Percentiles rank a stretch among this genome's conserved stretches.
These are phyloP conservation scores for Boletus holoroseus DNA, from an alignment of 1,284 basidiomycete species.

Conservation along the genomic window DNA sequence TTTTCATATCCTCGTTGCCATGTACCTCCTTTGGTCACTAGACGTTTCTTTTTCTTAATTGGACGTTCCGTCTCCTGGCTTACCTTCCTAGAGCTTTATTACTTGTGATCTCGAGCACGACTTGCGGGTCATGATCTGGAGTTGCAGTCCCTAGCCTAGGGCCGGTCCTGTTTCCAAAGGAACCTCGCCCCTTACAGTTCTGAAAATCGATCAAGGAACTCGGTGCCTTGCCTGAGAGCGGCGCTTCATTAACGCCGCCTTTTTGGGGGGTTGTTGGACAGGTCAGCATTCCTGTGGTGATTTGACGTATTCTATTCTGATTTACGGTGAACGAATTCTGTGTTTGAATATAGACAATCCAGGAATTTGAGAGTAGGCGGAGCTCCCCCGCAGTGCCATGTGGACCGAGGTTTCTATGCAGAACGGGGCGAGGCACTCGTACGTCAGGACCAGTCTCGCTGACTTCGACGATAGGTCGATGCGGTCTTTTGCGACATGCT, in stretches of 20 bases:
- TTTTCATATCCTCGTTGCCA: slow-evolving; percentile 22
- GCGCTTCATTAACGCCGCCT: slow-evolving; percentile 14
- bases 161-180: slow-evolving; percentile 26
- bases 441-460: not conserved
- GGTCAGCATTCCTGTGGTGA: slow-evolving; percentile 28
- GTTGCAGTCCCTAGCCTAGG: slow-evolving; percentile 16
- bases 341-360: slow-evolving; percentile 21
- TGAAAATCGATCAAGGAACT: slow-evolving; percentile 31
- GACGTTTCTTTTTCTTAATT: slow-evolving; percentile 27
- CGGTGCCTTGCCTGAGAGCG: slow-evolving; percentile 23
- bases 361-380: slow-evolving; percentile 9
- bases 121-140: slow-evolving; percentile 27
- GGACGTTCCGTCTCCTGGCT: slow-evolving; percentile 15
- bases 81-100: slow-evolving; percentile 20
- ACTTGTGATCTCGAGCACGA: slow-evolving; percentile 18
- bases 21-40: slow-evolving; percentile 17
- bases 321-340: slow-evolving; percentile 19
- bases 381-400: slow-evolving; percentile 22
- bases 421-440: slow-evolving; percentile 8
- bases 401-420: slow-evolving; percentile 10
- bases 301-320: slow-evolving; percentile 30
- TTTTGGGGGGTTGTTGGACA: slow-evolving; percentile 8
- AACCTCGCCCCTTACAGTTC: slow-evolving; percentile 14
- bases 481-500: slow-evolving; percentile 1
- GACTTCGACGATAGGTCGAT: slow-evolving; percentile 26